These are phyloP conservation scores for Lignosus rhinocerotis DNA, from an alignment of 1,284 basidiomycete genomes.

Conservation along the genomic window DNA sequence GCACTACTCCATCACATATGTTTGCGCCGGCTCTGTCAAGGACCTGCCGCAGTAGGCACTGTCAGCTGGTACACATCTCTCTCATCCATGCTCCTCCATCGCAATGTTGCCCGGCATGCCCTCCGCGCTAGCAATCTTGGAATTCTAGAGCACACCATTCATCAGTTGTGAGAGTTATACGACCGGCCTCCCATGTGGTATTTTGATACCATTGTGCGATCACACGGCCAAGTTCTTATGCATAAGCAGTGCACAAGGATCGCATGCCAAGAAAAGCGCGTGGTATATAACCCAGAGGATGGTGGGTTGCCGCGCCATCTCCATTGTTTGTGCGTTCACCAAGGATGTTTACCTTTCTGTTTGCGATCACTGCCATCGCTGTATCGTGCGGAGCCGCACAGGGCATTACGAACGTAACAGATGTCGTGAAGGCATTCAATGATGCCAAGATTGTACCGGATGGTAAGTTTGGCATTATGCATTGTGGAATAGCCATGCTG, in stretches of 20 bases:
- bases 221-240: neutral
- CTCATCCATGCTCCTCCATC: too few relatives aligned
- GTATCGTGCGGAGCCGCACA: conserved; percentile 16
- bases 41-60: neutral
- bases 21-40: neutral
- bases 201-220: neutral
- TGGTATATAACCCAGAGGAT: conserved; percentile 6
- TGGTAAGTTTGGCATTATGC: conserved; percentile 9
- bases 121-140: neutral
- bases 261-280: conserved; percentile 8
- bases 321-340: neutral
- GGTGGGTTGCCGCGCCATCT: neutral
- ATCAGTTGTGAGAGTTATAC: neutral
- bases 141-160: neutral
- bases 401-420: conserved; percentile 25
- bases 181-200: conserved; percentile 1
- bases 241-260: neutral
- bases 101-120: neutral
- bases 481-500: neutral
- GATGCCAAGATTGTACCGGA: conserved; percentile 44
- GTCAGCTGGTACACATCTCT: neutral
- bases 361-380: conserved; percentile 7
- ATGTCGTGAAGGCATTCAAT: conserved; percentile 41
- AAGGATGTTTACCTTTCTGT: conserved; percentile 10
- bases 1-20: neutral